Percentiles rank a stretch among this genome's conserved stretches.
These are phyloP conservation scores for Rhodotorula mucilaginosa DNA, from an alignment of 1,284 basidiomycete species.

Conservation along the genomic window DNA sequence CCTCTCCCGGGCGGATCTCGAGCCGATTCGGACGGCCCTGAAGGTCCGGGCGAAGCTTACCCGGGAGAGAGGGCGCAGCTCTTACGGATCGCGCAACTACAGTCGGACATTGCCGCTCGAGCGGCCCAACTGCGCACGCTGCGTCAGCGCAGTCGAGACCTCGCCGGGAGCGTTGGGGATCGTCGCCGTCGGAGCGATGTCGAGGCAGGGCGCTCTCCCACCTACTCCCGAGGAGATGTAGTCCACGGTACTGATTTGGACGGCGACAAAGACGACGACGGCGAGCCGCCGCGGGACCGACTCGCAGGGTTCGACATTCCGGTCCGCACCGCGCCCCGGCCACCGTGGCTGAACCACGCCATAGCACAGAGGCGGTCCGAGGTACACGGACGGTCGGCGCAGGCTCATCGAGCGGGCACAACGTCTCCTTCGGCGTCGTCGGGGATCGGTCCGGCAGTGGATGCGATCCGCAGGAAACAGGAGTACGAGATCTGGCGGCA, in stretches of 20 bases:
- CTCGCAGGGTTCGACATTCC: not conserved
- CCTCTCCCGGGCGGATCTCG: not conserved
- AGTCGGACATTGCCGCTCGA: slow-evolving; percentile 14
- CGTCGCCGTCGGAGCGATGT: not conserved
- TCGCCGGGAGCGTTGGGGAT: slow-evolving; percentile 3
- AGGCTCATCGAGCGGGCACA: not conserved
- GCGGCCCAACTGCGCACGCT: slow-evolving; percentile 13
- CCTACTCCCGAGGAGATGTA: not conserved
- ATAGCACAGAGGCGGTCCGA: not conserved
- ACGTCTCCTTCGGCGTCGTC: not conserved
- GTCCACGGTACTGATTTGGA: not conserved
- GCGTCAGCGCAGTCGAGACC: slow-evolving; percentile 3
- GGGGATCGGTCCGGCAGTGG: not conserved
- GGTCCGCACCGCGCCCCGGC: too few relatives aligned
- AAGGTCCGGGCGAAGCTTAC: slow-evolving; percentile 14
- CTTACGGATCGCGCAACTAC: slow-evolving; percentile 19
- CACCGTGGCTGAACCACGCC: not conserved
- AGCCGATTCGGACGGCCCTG: not conserved
- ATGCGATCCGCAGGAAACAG: not conserved
- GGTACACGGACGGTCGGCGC: not conserved
- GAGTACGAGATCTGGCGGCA: slow-evolving; percentile 2
- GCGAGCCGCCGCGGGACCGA: not conserved
- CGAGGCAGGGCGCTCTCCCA: not conserved
- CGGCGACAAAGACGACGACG: not conserved
- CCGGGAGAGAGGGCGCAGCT: slow-evolving; percentile 29